Evolutionary conservation across 768 basidiomycete species (phyloP).

Genomic region (Tephrocybe rancida): DNA sequence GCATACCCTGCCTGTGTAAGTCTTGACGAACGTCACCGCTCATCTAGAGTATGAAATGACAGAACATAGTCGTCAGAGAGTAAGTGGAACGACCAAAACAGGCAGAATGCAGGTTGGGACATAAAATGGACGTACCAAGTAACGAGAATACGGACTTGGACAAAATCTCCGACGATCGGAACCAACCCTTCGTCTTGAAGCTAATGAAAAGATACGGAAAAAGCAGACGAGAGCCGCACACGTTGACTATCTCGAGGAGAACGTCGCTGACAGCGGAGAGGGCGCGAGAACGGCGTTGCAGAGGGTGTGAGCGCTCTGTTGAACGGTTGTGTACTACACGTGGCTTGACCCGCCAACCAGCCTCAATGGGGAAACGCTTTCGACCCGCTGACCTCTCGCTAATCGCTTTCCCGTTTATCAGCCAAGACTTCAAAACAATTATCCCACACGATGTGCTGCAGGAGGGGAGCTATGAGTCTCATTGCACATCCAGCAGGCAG

Average conservation of each 20-base stretch:
- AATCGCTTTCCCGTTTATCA: background rate
- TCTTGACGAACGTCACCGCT: slow-evolving; percentile 50
- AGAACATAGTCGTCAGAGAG: slow-evolving; percentile 13
- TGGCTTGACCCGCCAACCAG: slow-evolving; percentile 29
- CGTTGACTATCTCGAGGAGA: slow-evolving; percentile 17
- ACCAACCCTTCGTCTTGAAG: slow-evolving; percentile 6
- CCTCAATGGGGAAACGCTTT: slow-evolving; percentile 16
- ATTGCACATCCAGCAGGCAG: background rate
- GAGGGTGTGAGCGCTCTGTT: slow-evolving; percentile 26
- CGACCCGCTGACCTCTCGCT: background rate
- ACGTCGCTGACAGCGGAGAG: slow-evolving; percentile 20
- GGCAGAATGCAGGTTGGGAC: slow-evolving; percentile 5
- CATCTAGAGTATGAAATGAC: slow-evolving; percentile 35
- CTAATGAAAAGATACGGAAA: slow-evolving; percentile 14
- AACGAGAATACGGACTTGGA: slow-evolving; percentile 15
- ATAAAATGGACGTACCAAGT: slow-evolving; percentile 20
- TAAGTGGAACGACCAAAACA: slow-evolving; percentile 17
- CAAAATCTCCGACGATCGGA: slow-evolving; percentile 25
- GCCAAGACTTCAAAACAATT: too few species aligned
- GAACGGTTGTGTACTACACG: slow-evolving; percentile 39
- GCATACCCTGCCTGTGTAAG: slow-evolving; percentile 48
- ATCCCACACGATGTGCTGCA: background rate
- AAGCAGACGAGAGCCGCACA: slow-evolving; percentile 12
- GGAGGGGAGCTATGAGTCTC: background rate
- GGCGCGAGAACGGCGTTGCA: slow-evolving; percentile 18